A percentile compares a stretch with the other conserved stretches of the same genome.
These are phyloP conservation scores for Henckelia pumila DNA, from an alignment of 257 asterid genomes.

Conservation along the genomic window DNA sequence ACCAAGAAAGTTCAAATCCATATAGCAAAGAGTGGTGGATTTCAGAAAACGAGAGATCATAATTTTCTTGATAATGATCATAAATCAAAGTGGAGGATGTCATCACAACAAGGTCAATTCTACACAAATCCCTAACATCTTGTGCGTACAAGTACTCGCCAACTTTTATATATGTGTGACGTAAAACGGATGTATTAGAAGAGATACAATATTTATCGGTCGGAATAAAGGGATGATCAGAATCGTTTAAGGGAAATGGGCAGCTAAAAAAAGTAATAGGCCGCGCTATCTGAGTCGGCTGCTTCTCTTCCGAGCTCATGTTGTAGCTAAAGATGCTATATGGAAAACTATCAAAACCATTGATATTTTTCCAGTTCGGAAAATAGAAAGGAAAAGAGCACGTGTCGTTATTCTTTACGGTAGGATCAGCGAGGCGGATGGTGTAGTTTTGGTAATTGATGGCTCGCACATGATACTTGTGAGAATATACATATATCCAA, in stretches of 20 bases:
- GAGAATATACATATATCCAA: background rate
- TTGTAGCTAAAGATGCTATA: too few relatives aligned
- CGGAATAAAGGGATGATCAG: background rate
- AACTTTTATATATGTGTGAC: background rate
- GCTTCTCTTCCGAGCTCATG: too few relatives aligned
- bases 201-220: background rate
- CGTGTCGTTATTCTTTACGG: slow-evolving; percentile 7
- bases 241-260: slow-evolving; percentile 12
- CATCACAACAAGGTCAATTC: background rate
- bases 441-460: slow-evolving; percentile 25
- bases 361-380: background rate
- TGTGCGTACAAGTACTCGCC: background rate
- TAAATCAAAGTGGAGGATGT: background rate
- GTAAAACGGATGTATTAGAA: background rate
- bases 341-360: too few relatives aligned
- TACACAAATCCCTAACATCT: background rate
- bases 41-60: slow-evolving; percentile 25
- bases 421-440: slow-evolving; percentile 26
- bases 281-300: too few relatives aligned
- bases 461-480: too few relatives aligned
- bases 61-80: background rate
- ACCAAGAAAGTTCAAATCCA: slow-evolving; percentile 48
- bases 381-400: slow-evolving; percentile 25
- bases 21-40: slow-evolving; percentile 35
- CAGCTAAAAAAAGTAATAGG: too few relatives aligned